These are phyloP conservation scores for Bassia scoparia DNA, from an alignment of 148 eudicot species.

Conservation along the genomic window DNA sequence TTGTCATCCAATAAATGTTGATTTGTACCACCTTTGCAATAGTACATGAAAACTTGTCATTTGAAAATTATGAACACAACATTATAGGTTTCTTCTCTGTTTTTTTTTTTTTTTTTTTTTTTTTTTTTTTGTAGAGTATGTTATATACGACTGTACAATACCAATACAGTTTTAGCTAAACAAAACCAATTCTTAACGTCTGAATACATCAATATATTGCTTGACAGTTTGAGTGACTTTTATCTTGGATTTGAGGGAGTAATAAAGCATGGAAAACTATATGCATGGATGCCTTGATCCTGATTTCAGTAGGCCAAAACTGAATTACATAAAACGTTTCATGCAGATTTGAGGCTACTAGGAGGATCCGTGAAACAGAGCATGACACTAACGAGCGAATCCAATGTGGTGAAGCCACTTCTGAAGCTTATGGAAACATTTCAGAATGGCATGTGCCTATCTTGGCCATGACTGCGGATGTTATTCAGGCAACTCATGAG, in stretches of 20 bases:
- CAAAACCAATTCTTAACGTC: no score
- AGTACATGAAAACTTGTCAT: no score
- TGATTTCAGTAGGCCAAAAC: background rate
- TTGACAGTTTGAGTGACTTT: background rate
- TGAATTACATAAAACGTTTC: no score
- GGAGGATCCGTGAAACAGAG: constrained; percentile 64
- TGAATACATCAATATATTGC: no score
- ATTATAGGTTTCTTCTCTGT: no score
- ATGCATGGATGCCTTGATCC: background rate
- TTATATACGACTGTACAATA: no score
- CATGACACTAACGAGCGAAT: constrained; percentile 33
- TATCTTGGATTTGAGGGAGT: background rate
- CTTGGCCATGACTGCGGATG: constrained; percentile 96
- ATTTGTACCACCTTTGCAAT: no score
- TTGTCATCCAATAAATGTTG: no score
- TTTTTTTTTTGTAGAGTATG: no score
- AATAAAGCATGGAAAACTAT: background rate
- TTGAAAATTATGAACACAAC: no score
- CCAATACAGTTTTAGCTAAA: no score
- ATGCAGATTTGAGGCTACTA: constrained; percentile 85
- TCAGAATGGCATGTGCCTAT: constrained; percentile 79
- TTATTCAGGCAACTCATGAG: constrained; percentile 92
- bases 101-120: no score
- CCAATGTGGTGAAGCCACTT: constrained; percentile 35
- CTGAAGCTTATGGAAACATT: constrained; percentile 36